Evolutionary conservation across 495 filamentous ascomycete species (phyloP).

Genomic region (Hyaloscypha variabilis): DNA sequence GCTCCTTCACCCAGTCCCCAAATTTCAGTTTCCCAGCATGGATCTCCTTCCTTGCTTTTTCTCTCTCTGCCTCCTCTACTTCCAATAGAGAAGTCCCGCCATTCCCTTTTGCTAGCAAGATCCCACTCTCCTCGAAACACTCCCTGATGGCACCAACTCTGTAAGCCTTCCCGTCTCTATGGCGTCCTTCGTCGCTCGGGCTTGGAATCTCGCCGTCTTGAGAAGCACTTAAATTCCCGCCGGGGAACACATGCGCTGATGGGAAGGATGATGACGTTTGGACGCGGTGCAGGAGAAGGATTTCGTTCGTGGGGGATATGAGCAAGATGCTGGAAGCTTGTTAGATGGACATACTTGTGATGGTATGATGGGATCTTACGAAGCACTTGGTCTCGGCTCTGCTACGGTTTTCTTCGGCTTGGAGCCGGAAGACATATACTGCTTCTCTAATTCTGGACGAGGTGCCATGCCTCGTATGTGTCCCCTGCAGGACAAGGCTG

Average conservation of each 20-base stretch:
- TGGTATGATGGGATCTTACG: slow-evolving; percentile 27
- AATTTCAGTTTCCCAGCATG: slow-evolving; percentile 64
- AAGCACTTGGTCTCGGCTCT: slow-evolving; percentile 40
- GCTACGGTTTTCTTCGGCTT: slow-evolving; percentile 17
- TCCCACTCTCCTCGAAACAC: slow-evolving; percentile 93
- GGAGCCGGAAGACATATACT: slow-evolving; percentile 30
- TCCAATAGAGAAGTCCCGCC: slow-evolving; percentile 49
- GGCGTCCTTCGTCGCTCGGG: slow-evolving; percentile 47
- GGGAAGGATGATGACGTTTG: slow-evolving; percentile 81
- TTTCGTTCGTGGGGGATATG: slow-evolving; percentile 81
- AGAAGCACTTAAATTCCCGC: slow-evolving; percentile 76
- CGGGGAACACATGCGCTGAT: slow-evolving; percentile 94
- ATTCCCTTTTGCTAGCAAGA: slow-evolving; percentile 69
- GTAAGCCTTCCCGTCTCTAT: slow-evolving; percentile 70
- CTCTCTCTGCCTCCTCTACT: slow-evolving; percentile 59
- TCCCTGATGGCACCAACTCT: slow-evolving; percentile 82
- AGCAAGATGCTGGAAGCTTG: slow-evolving; percentile 70
- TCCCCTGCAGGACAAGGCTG: not conserved
- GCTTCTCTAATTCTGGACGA: slow-evolving; percentile 23
- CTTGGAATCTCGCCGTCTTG: slow-evolving; percentile 68
- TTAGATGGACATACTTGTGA: not conserved
- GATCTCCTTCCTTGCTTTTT: slow-evolving; percentile 67
- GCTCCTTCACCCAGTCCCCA: slow-evolving; percentile 61
- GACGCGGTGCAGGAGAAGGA: slow-evolving; percentile 87
- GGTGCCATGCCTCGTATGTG: slow-evolving; percentile 17